A percentile compares a stretch with the other conserved stretches of the same genome.
Conservation (phyloP, 495 filamentous ascomycete species). For the Penicillium diatomitis region DNA sequence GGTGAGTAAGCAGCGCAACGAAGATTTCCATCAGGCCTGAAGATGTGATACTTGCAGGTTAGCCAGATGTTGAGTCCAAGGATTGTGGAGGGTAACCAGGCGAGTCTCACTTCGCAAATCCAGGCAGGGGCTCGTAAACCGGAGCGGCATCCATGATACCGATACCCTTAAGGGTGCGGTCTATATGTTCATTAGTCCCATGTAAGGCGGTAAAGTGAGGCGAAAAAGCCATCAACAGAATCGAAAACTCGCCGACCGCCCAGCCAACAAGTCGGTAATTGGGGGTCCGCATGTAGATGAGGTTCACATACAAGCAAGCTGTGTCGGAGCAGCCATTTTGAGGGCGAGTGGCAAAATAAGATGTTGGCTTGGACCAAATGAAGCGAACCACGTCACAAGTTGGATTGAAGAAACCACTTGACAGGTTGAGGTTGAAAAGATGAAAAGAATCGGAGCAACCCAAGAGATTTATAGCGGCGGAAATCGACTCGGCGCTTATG, state of each 20-base stretch:
- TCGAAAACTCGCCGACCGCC: too few species aligned
- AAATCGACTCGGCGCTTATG: too few species aligned
- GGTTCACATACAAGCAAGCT: constrained; percentile 68
- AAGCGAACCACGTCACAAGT: not conserved
- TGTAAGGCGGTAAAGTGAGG: not conserved
- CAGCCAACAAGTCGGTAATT: not conserved
- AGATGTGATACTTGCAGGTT: constrained; percentile 12
- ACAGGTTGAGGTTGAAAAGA: too few species aligned
- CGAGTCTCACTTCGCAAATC: constrained; percentile 55
- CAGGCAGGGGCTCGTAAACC: constrained; percentile 74
- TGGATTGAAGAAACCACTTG: too few species aligned
- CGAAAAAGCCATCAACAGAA: too few species aligned
- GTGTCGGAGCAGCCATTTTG: constrained; percentile 74
- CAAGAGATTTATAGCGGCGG: too few species aligned
- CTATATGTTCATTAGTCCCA: constrained; percentile 28
- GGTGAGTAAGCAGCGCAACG: constrained; percentile 93
- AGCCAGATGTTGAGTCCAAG: constrained; percentile 1
- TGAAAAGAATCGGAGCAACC: too few species aligned
- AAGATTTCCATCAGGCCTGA: constrained; percentile 82
- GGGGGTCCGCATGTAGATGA: not conserved
- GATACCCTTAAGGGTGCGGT: constrained; percentile 92
- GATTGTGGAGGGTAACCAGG: not conserved
- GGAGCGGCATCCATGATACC: constrained; percentile 86
- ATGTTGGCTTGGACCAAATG: constrained; percentile 2
- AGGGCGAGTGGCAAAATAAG: constrained; percentile 14